These are phyloP conservation scores for Melanogaster broomeanus DNA, from an alignment of 768 basidiomycete species.

Conservation along the genomic window DNA sequence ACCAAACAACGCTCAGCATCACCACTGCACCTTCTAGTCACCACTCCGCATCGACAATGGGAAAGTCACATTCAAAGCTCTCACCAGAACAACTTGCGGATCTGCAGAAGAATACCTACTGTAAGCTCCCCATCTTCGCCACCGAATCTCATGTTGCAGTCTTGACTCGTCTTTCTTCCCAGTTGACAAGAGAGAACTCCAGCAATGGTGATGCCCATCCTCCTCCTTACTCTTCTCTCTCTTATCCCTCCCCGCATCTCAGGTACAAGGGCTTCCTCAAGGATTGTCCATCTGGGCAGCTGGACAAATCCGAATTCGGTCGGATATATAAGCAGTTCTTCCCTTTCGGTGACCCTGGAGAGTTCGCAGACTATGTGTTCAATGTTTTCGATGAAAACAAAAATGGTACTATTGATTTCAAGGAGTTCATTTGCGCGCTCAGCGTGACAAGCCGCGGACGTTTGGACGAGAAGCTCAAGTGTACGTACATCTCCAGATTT, in stretches of 20 bases:
- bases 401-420: conserved; percentile 98
- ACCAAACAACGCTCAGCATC: neutral
- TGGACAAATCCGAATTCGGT: conserved; percentile 94
- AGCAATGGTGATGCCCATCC: conserved; percentile 80
- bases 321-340: conserved; percentile 99
- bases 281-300: conserved; percentile 95
- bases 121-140: conserved; percentile 44
- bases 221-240: conserved; percentile 4
- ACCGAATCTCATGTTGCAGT: conserved; percentile 13
- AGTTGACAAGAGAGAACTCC: conserved; percentile 97
- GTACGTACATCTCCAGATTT: conserved; percentile 48
- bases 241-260: conserved; percentile 9
- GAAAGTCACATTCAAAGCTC: conserved; percentile 96
- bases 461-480: conserved; percentile 97
- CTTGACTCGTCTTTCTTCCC: conserved; percentile 13
- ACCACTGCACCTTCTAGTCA: conserved; percentile 9
- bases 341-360: conserved; percentile 95
- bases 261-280: conserved; percentile 99
- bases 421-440: conserved; percentile 98
- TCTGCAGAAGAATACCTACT: conserved; percentile 98
- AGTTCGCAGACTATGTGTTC: conserved; percentile 99
- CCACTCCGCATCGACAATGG: conserved; percentile 67
- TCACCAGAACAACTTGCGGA: conserved; percentile 91
- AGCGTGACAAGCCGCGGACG: conserved; percentile 92
- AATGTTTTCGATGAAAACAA: conserved; percentile 95